Conservation (phyloP, 345 rosid species). For the Populus alba region DNA sequence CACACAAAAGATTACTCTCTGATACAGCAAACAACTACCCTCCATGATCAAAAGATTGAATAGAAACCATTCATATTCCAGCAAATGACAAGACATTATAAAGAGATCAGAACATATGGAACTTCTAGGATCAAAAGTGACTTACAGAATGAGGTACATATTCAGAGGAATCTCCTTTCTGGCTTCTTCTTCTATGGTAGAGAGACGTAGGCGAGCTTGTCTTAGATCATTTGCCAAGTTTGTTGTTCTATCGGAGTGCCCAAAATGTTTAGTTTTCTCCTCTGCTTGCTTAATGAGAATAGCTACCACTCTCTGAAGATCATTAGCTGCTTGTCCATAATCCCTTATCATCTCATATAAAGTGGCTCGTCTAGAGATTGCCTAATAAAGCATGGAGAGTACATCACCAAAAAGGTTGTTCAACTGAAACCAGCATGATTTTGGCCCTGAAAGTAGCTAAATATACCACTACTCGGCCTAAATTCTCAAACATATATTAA, state of each 20-base stretch:
- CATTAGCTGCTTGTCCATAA: slow-evolving; percentile 77
- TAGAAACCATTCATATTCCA: not conserved
- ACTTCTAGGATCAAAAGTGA: slow-evolving; percentile 10
- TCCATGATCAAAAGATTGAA: not conserved
- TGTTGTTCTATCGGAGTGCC: slow-evolving; percentile 45
- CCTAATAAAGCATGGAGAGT: slow-evolving; percentile 39
- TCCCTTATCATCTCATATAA: slow-evolving; percentile 87
- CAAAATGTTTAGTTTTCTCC: slow-evolving; percentile 43
- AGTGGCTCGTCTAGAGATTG: slow-evolving; percentile 83
- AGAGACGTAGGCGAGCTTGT: slow-evolving; percentile 59
- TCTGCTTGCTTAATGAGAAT: slow-evolving; percentile 62
- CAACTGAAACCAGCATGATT: too few relatives aligned
- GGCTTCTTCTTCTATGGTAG: slow-evolving; percentile 68
- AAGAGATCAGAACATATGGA: not conserved
- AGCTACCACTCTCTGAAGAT: slow-evolving; percentile 62
- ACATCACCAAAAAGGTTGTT: slow-evolving; percentile 11
- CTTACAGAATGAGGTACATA: slow-evolving; percentile 92
- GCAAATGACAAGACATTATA: not conserved
- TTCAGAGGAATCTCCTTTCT: slow-evolving; percentile 71
- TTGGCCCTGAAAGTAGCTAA: too few relatives aligned
- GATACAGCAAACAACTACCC: not conserved
- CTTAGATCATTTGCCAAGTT: slow-evolving; percentile 57
- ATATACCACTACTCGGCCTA: too few relatives aligned
- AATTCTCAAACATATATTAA: not conserved
- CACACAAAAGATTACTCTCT: not conserved